Conservation (phyloP, 768 basidiomycete genomes). For the Boletus fagicola region DNA sequence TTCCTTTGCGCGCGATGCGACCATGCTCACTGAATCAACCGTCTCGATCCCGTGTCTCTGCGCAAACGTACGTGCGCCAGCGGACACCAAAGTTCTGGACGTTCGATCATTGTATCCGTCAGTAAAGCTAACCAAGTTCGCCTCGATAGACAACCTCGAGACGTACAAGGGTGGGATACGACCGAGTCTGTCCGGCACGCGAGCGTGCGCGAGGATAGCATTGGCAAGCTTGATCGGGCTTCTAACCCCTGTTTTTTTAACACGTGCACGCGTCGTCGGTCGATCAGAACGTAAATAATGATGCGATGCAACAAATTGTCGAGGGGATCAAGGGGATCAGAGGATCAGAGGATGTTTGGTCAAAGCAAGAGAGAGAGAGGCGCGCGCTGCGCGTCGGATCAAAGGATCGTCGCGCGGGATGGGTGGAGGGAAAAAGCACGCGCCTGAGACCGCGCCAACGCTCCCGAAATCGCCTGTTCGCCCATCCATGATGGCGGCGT, state of each 20-base stretch:
- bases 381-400: not conserved
- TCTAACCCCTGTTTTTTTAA: constrained; percentile 49
- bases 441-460: constrained; percentile 72
- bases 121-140: not conserved
- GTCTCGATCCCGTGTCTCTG: constrained; percentile 26
- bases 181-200: constrained; percentile 49
- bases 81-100: constrained; percentile 55
- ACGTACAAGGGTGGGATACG: constrained; percentile 70
- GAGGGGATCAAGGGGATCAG: not conserved
- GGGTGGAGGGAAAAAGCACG: not conserved
- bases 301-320: not conserved
- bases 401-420: not conserved
- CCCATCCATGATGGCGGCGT: constrained; percentile 70
- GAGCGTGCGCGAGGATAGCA: constrained; percentile 53
- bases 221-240: constrained; percentile 68
- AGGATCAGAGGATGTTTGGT: not conserved
- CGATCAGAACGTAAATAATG: not conserved
- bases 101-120: not conserved
- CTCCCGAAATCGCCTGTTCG: constrained; percentile 57
- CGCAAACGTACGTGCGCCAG: constrained; percentile 63
- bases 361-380: no score
- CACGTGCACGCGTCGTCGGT: not conserved
- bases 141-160: not conserved
- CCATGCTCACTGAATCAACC: constrained; percentile 45
- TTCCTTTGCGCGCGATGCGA: constrained; percentile 45